Conservation (phyloP, 768 basidiomycete genomes). For the Mycena galericulata region DNA sequence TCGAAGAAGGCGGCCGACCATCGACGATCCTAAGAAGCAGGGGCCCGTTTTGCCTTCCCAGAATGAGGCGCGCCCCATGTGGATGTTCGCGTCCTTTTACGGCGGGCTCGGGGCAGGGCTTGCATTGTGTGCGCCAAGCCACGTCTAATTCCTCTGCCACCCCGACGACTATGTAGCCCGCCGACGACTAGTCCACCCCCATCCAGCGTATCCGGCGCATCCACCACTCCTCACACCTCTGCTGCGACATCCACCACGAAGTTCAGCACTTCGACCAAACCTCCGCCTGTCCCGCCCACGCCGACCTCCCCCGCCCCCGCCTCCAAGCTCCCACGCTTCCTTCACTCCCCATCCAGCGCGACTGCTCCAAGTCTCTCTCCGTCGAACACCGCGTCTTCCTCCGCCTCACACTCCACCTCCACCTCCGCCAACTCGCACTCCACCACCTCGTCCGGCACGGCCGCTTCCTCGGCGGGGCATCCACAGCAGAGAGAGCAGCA, state of each 20-base stretch:
- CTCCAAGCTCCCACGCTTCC: neutral
- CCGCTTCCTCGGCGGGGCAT: conserved; percentile 15
- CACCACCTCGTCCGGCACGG: neutral
- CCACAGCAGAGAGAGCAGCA: neutral
- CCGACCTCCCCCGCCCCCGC: too few relatives aligned
- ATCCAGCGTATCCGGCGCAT: too few relatives aligned
- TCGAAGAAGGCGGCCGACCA: conserved; percentile 46
- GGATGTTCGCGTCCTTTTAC: conserved; percentile 80
- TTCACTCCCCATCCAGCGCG: neutral
- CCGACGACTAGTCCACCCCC: too few relatives aligned
- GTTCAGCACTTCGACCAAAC: too few relatives aligned
- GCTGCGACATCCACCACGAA: too few relatives aligned
- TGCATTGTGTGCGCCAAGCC: conserved; percentile 65
- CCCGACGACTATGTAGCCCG: too few relatives aligned
- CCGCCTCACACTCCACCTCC: neutral
- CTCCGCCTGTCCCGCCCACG: too few relatives aligned
- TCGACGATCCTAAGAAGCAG: conserved; percentile 63
- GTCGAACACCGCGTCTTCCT: neutral
- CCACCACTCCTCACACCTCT: too few relatives aligned
- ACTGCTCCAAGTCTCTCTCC: neutral
- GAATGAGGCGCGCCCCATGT: conserved; percentile 58
- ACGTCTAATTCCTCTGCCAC: too few relatives aligned
- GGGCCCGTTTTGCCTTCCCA: conserved; percentile 47
- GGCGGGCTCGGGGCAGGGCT: conserved; percentile 76
- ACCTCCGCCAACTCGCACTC: neutral